Percentiles rank a stretch among this genome's conserved stretches.
These are phyloP conservation scores for Podospora australis DNA, from an alignment of 495 filamentous ascomycete genomes.

Conservation along the genomic window DNA sequence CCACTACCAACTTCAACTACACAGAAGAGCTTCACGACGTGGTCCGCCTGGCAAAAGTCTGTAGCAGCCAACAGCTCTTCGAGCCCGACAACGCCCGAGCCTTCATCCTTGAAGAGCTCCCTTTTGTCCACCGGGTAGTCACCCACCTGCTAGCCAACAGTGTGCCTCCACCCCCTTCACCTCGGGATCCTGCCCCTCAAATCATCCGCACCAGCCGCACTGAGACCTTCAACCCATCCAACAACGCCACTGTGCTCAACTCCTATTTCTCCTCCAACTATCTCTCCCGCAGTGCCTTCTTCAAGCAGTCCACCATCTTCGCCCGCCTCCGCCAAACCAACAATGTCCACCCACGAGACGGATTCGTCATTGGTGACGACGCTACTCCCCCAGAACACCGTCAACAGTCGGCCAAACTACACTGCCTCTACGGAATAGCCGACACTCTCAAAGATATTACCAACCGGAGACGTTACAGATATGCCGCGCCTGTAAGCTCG, in stretches of 20 bases:
- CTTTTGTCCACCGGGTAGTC: slow-evolving; percentile 34
- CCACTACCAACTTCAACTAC: slow-evolving; percentile 43
- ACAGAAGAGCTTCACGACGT: slow-evolving; percentile 42
- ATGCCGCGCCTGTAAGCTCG: too few relatives aligned
- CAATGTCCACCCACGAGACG: neutral
- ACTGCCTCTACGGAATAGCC: slow-evolving; percentile 39
- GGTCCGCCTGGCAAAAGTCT: slow-evolving; percentile 29
- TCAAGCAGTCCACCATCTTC: neutral
- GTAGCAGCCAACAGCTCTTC: neutral
- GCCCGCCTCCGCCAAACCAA: neutral
- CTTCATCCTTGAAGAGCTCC: slow-evolving; percentile 12
- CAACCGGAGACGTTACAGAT: too few relatives aligned
- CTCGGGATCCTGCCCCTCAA: neutral
- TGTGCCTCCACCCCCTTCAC: slow-evolving; percentile 11
- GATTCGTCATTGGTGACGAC: slow-evolving; percentile 5
- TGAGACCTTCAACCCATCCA: neutral
- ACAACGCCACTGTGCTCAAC: neutral
- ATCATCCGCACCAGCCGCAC: neutral
- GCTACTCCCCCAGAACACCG: slow-evolving; percentile 19
- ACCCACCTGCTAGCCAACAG: slow-evolving; percentile 31
- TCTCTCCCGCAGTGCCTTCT: neutral
- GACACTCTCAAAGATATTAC: neutral
- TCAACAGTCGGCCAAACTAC: slow-evolving; percentile 57
- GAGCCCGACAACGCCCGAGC: too few relatives aligned
- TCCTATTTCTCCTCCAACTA: neutral